These are phyloP conservation scores for Euphorbia tirucalli DNA, from an alignment of 345 rosid species.

Conservation along the genomic window DNA sequence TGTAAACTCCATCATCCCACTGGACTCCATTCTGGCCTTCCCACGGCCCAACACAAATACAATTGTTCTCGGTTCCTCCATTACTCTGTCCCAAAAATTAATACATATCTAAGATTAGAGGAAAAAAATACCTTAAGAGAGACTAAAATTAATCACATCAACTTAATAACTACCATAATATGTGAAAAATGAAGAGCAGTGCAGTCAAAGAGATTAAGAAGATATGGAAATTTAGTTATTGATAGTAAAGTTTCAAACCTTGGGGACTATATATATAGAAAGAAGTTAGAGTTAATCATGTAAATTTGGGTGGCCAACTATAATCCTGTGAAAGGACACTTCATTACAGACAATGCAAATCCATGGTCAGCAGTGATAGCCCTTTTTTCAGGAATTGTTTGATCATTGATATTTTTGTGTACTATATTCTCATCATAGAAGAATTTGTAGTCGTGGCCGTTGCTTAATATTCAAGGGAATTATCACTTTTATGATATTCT, in stretches of 20 bases:
- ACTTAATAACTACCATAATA: background rate
- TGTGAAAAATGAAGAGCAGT: too few relatives aligned
- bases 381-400: too few relatives aligned
- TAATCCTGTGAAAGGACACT: too few relatives aligned
- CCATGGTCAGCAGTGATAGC: too few relatives aligned
- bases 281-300: background rate
- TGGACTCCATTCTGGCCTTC: constrained; percentile 29
- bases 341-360: background rate
- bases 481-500: too few relatives aligned
- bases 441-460: too few relatives aligned
- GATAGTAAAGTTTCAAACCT: background rate
- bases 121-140: too few relatives aligned
- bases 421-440: too few relatives aligned
- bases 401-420: too few relatives aligned
- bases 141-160: background rate
- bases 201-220: background rate
- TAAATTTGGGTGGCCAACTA: background rate
- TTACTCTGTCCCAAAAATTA: constrained; percentile 8
- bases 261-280: background rate
- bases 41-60: constrained; percentile 27
- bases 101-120: too few relatives aligned
- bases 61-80: constrained; percentile 3
- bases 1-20: constrained; percentile 27
- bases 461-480: too few relatives aligned
- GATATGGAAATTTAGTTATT: background rate